Evolutionary conservation across 352 stramenopile species (phyloP).

Genomic region (Phytophthora citrophthora): DNA sequence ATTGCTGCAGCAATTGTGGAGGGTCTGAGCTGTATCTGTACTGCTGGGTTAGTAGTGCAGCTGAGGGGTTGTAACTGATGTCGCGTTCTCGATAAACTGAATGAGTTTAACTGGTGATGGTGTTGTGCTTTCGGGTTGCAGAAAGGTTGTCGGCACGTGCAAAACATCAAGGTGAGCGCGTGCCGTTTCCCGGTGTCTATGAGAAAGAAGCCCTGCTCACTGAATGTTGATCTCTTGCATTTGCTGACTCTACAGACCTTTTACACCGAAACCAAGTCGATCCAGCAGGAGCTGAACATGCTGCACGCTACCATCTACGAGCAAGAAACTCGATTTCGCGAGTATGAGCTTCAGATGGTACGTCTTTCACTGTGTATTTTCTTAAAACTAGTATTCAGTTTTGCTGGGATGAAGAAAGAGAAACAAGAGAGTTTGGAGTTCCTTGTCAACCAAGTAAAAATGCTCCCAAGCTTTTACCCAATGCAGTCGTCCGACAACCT

Average conservation of each 20-base stretch:
- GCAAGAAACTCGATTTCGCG: constrained; percentile 57
- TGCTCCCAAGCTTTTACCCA: constrained; percentile 33
- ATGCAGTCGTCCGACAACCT: not conserved
- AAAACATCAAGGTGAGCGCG: constrained; percentile 65
- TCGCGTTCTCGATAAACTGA: no score
- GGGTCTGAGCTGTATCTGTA: constrained; percentile 71
- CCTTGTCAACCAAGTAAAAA: constrained; percentile 40
- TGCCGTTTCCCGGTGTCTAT: not conserved
- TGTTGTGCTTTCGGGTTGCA: constrained; percentile 23
- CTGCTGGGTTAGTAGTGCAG: constrained; percentile 53
- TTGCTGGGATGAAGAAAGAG: constrained; percentile 48
- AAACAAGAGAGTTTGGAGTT: constrained; percentile 62
- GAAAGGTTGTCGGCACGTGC: constrained; percentile 78
- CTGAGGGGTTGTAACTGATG: not conserved
- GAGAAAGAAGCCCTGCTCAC: not conserved
- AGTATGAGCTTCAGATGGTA: constrained; percentile 60
- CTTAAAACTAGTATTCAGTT: not conserved
- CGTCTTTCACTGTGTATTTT: not conserved
- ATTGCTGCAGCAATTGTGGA: constrained; percentile 63
- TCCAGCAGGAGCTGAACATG: constrained; percentile 63
- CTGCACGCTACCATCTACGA: constrained; percentile 67
- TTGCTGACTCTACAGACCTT: constrained; percentile 43
- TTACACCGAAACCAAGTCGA: constrained; percentile 56
- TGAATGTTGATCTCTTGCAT: not conserved
- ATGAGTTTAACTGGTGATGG: constrained; percentile 2